Evolutionary conservation across 2,329 filamentous ascomycete species (phyloP), one percentile per base, ranked within the genome.

Genomic region (Curvularia spicifera): DNA sequence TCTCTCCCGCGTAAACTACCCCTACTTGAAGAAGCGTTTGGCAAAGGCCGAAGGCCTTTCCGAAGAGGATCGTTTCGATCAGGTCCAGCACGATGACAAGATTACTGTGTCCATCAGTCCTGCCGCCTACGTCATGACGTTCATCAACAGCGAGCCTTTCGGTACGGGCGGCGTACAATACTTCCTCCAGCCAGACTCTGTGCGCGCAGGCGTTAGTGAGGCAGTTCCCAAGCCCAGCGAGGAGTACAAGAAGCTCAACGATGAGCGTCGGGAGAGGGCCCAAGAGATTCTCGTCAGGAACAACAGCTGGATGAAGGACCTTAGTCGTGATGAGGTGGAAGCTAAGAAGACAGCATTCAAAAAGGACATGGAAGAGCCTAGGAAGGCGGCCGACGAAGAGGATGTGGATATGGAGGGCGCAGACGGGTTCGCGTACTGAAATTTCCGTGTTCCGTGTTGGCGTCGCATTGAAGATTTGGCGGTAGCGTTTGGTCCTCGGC

Each of bases 281-380:
- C 73, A 75, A 59, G 81, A 82, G 58, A 69, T 72, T 28, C 74
- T 78, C n/a, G 71, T 79, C 31, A 73, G 77, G 57, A 81, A 80
- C 61, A 80, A 79, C 55, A 69, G 65, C 2, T 81, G 75, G 68
- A 83, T 83, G 80, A 79, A 76, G 64, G 79, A 78, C 37, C 56
- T 80, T 46, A 78, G 73, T 55, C 78, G 77, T 49, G 79, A 82
- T 37, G 80, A 81, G 33, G 79, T 82, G 8, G 81, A 82, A 61
- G 73, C 71, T 24, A 73, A 71, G 59, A 82, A 82, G 60, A 58
- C 64, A 7, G 65, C 66, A 9, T 77, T 74, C 51, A 73, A 71
- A 57, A 69, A 73, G 50, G 63, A 68, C 37, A 58, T 74, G 10
- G 73, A 75, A 18, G 67, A 71, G 53, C 60, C 60, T 5, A 60